Evolutionary conservation across 2,329 filamentous ascomycete genomes (phyloP).

Genomic region (Pestalotiopsis sp.): DNA sequence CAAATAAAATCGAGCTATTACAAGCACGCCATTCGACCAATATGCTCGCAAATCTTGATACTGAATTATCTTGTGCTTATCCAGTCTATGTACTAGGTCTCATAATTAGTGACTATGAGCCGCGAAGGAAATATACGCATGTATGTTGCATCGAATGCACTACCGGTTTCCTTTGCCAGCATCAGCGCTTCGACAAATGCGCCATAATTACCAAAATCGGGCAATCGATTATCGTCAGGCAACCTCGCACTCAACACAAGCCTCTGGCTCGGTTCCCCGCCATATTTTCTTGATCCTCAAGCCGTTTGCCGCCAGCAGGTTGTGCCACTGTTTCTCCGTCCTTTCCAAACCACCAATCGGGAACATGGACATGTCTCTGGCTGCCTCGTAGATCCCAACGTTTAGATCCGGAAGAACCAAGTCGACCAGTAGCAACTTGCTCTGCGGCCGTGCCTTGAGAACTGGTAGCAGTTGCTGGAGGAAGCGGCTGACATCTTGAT

Average conservation of each 20-base stretch:
- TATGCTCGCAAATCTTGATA: too few species aligned
- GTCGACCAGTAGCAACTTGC: neutral
- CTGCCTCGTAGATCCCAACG: neutral
- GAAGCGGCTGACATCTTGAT: neutral
- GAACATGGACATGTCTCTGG: neutral
- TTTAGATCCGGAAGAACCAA: neutral
- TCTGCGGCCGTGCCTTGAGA: neutral
- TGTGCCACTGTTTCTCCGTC: neutral
- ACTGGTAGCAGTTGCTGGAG: neutral
- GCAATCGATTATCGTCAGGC: neutral
- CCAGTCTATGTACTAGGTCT: too few species aligned
- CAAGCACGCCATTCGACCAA: too few species aligned
- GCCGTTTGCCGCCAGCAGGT: neutral
- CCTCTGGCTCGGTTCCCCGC: neutral
- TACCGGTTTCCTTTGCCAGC: too few species aligned
- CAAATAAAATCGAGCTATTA: too few species aligned
- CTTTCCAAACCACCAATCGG: neutral
- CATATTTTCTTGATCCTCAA: neutral
- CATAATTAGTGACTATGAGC: too few species aligned
- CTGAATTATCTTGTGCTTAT: too few species aligned
- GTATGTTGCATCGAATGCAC: too few species aligned
- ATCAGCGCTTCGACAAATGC: too few species aligned
- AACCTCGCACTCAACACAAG: neutral
- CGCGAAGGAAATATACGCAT: too few species aligned
- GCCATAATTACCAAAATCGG: too few species aligned